phyloP scores from a whole-genome alignment of 2,329 filamentous ascomycete genomes.

The Blastomyces silverae region DNA sequence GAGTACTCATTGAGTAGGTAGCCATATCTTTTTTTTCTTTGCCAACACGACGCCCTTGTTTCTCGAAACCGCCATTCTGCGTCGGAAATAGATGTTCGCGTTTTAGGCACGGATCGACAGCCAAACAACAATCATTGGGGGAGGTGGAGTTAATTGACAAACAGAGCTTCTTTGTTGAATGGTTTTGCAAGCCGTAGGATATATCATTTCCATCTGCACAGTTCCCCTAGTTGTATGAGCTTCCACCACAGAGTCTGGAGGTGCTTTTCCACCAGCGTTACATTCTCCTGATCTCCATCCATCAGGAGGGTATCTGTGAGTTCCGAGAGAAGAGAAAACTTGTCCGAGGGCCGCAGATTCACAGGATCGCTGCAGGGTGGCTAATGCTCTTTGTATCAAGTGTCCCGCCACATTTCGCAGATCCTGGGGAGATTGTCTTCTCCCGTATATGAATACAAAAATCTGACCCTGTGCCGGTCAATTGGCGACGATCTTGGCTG shows the following conservation, averaged over 20 bases:
- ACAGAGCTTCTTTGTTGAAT: conserved; percentile 3
- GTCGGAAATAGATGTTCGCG: conserved; percentile 12
- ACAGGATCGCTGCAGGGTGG: conserved; percentile 12
- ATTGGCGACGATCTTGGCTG: conserved; percentile 11
- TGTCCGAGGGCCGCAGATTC: conserved; percentile 1
- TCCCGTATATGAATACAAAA: conserved; percentile 10
- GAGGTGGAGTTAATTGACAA: conserved; percentile 10
- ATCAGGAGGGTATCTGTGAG: conserved; percentile 5
- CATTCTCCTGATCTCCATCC: not conserved
- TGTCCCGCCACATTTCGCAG: conserved; percentile 9
- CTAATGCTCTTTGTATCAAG: conserved; percentile 14
- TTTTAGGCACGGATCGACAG: conserved; percentile 15
- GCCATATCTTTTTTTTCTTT: conserved; percentile 8
- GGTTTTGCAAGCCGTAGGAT: conserved; percentile 11
- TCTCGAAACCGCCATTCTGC: conserved; percentile 12
- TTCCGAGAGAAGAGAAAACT: not conserved
- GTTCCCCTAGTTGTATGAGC: conserved; percentile 3
- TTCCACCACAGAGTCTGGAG: not conserved
- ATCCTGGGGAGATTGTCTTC: conserved; percentile 12
- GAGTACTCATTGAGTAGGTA: conserved; percentile 5
- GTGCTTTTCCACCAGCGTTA: not conserved
- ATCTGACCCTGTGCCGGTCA: not conserved
- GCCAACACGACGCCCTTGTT: conserved; percentile 11
- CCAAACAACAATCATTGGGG: conserved; percentile 3
- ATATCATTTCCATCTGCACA: not conserved